A percentile compares a stretch with the other conserved stretches of the same genome.
phyloP scores from a whole-genome alignment of 2,329 filamentous ascomycete genomes.

The Colletotrichum costaricense region DNA sequence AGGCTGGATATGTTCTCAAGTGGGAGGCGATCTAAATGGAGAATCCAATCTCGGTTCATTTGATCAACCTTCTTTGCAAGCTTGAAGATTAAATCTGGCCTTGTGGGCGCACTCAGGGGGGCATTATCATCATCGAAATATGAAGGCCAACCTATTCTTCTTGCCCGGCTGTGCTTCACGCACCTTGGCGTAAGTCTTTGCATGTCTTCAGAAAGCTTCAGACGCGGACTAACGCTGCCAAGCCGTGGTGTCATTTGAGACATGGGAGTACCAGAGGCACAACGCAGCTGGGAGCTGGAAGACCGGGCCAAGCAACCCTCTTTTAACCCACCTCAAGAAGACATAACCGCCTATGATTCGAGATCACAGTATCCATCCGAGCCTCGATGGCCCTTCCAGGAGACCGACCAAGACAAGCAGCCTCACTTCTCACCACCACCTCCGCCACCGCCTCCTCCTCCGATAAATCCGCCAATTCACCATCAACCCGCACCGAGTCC shows the following conservation, averaged over 20 bases:
- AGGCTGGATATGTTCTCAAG: neutral
- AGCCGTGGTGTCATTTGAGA: neutral
- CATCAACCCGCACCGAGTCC: neutral
- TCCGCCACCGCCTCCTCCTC: no score
- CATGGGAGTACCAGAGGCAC: slow-evolving; percentile 3
- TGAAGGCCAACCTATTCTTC: neutral
- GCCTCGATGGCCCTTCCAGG: slow-evolving; percentile 15
- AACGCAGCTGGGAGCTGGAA: slow-evolving; percentile 19
- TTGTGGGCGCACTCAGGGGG: neutral
- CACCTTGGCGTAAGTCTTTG: neutral
- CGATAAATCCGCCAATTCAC: neutral
- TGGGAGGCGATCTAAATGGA: neutral
- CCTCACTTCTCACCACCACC: neutral
- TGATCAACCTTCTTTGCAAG: slow-evolving; percentile 10
- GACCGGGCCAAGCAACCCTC: slow-evolving; percentile 3
- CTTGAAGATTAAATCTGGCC: neutral
- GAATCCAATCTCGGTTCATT: slow-evolving; percentile 17
- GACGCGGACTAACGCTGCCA: neutral
- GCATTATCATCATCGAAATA: neutral
- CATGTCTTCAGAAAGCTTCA: neutral
- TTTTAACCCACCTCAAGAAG: neutral
- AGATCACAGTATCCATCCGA: neutral
- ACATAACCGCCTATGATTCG: neutral
- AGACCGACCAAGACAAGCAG: neutral
- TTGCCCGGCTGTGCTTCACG: neutral